Conservation (phyloP, 139 green algal species). For the Raphidocelis subcapitata region DNA sequence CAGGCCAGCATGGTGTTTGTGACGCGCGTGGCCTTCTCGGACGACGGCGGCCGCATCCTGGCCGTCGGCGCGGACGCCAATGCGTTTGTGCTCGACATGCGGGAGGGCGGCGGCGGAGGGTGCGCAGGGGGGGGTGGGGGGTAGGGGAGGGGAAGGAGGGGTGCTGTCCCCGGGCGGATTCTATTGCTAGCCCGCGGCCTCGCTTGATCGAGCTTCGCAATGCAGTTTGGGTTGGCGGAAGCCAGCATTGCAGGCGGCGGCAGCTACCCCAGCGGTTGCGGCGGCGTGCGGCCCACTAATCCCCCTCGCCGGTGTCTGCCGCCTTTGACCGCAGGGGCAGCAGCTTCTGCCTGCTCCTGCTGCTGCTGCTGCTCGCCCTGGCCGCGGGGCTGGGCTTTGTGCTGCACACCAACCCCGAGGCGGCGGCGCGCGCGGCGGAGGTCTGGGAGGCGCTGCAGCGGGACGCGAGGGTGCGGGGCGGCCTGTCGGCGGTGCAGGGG, state of each 20-base stretch:
- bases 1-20: conserved; percentile 28
- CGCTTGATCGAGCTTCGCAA: too few relatives aligned
- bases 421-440: not conserved
- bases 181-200: too few relatives aligned
- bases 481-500: too few relatives aligned
- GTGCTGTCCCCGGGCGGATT: too few relatives aligned
- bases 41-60: conserved; percentile 14
- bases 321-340: not conserved
- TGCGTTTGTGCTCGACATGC: conserved; percentile 26
- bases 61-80: conserved; percentile 33
- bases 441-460: conserved; percentile 3
- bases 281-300: too few relatives aligned
- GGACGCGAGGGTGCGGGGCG: not conserved
- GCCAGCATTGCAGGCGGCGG: too few relatives aligned
- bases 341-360: not conserved
- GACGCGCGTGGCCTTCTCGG: conserved; percentile 5
- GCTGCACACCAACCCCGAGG: conserved; percentile 4
- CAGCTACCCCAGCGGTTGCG: too few relatives aligned
- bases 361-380: conserved; percentile 7
- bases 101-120: too few relatives aligned
- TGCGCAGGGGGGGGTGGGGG: not conserved
- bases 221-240: too few relatives aligned
- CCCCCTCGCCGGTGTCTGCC: too few relatives aligned
- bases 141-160: not conserved
- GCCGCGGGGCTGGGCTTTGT: not conserved